These are phyloP conservation scores for Fusarium sambucinum DNA, from an alignment of 2,329 filamentous ascomycete genomes.

Conservation along the genomic window DNA sequence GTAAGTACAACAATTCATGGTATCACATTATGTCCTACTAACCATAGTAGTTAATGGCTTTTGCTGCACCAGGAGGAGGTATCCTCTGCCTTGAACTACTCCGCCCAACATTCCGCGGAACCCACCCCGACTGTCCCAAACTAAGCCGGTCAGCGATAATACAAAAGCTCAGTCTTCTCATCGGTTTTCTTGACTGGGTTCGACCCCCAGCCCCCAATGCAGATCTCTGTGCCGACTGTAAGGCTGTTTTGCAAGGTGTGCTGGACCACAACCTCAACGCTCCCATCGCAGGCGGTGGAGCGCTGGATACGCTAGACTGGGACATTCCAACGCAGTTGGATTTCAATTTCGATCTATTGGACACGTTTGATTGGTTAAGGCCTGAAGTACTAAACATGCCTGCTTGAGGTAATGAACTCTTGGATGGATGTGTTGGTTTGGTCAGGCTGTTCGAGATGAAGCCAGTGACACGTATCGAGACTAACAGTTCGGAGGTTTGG, in stretches of 20 bases:
- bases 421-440: slow-evolving; percentile 45
- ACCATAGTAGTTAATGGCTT: slow-evolving; percentile 59
- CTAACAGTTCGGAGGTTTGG: slow-evolving; percentile 54
- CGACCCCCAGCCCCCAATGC: slow-evolving; percentile 61
- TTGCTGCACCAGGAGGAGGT: slow-evolving; percentile 62
- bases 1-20: slow-evolving; percentile 45
- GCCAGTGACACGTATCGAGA: slow-evolving; percentile 53
- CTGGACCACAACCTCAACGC: slow-evolving; percentile 63
- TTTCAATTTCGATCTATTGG: slow-evolving; percentile 62
- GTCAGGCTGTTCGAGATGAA: slow-evolving; percentile 48
- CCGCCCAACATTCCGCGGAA: slow-evolving; percentile 54
- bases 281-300: slow-evolving; percentile 40
- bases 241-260: slow-evolving; percentile 62
- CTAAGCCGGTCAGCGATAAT: slow-evolving; percentile 63
- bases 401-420: slow-evolving; percentile 30
- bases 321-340: slow-evolving; percentile 50
- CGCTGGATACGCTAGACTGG: slow-evolving; percentile 51
- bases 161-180: slow-evolving; percentile 64
- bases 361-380: slow-evolving; percentile 63
- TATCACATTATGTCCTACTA: neutral
- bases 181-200: slow-evolving; percentile 66
- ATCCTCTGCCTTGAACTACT: slow-evolving; percentile 65
- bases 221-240: slow-evolving; percentile 61
- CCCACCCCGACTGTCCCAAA: slow-evolving; percentile 50
- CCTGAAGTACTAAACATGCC: slow-evolving; percentile 23